A percentile compares a stretch with the other conserved stretches of the same genome.
Evolutionary conservation across 129 eudicot species (phyloP).

Genomic region (Smallanthus sonchifolius): DNA sequence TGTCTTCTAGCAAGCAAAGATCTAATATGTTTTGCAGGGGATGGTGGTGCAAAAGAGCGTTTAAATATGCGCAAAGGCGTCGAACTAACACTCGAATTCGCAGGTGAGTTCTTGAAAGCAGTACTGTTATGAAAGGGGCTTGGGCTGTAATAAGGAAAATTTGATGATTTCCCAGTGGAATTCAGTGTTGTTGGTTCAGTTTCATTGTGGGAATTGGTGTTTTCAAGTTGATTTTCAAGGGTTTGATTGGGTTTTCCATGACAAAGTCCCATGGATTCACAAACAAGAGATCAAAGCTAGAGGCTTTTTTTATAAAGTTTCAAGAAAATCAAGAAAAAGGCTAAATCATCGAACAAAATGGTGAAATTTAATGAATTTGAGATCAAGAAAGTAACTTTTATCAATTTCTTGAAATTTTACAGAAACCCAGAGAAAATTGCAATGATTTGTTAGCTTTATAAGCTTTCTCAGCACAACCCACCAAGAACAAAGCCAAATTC

Average conservation of each 20-base stretch:
- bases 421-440: conserved; percentile 35
- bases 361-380: conserved; percentile 13
- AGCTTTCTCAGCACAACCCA: conserved; percentile 10
- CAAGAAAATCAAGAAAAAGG: conserved; percentile 19
- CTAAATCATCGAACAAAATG: conserved; percentile 28
- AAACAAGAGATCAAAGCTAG: conserved; percentile 16
- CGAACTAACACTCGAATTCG: conserved; percentile 71
- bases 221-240: conserved; percentile 53
- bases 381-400: conserved; percentile 22
- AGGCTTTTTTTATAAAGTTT: neutral
- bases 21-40: conserved; percentile 94
- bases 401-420: conserved; percentile 14
- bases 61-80: conserved; percentile 82
- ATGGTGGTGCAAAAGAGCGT: conserved; percentile 93
- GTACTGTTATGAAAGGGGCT: conserved; percentile 73
- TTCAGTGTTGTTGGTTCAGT: conserved; percentile 39
- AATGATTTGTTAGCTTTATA: conserved; percentile 8
- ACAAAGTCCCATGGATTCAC: conserved; percentile 92
- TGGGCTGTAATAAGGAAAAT: conserved; percentile 91
- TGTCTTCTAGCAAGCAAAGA: conserved; percentile 90
- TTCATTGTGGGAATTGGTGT: conserved; percentile 35
- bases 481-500: conserved; percentile 21
- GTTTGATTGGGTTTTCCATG: conserved; percentile 87
- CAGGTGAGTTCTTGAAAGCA: conserved; percentile 84
- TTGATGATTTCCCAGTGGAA: conserved; percentile 63